These are phyloP conservation scores for Colletotrichum tanaceti DNA, from an alignment of 2,329 filamentous ascomycete species.

Conservation along the genomic window DNA sequence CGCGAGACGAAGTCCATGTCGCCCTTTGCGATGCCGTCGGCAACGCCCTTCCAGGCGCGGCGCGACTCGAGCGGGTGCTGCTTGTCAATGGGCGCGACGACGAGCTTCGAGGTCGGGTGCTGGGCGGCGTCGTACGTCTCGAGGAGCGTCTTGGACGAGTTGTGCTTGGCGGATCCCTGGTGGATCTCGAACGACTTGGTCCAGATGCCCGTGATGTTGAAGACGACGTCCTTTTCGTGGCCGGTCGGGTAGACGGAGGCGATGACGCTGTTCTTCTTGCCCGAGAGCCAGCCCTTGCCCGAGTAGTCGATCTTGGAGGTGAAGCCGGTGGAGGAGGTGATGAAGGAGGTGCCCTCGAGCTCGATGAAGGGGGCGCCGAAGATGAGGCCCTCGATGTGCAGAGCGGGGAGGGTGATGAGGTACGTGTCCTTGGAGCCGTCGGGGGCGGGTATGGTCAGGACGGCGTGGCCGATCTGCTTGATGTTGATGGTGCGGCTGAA, in stretches of 20 bases:
- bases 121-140: conserved; percentile 71
- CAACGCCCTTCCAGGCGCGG: conserved; percentile 88
- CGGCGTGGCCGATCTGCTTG: conserved; percentile 91
- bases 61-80: conserved; percentile 91
- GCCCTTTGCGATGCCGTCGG: conserved; percentile 79
- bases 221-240: conserved; percentile 78
- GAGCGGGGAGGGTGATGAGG: conserved; percentile 88
- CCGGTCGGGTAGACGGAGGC: conserved; percentile 78
- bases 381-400: conserved; percentile 95
- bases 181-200: conserved; percentile 84
- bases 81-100: conserved; percentile 76
- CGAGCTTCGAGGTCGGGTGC: conserved; percentile 73
- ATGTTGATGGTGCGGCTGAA: conserved; percentile 95
- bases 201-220: conserved; percentile 92
- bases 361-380: conserved; percentile 90
- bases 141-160: conserved; percentile 61
- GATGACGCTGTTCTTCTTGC: conserved; percentile 92
- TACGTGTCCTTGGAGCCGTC: conserved; percentile 72
- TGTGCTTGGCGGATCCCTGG: conserved; percentile 68
- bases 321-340: conserved; percentile 87
- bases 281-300: conserved; percentile 93
- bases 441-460: conserved; percentile 76
- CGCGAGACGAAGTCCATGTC: conserved; percentile 83
- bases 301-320: conserved; percentile 92
- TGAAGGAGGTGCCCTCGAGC: conserved; percentile 85